These are phyloP conservation scores for Penicillium freii DNA, from an alignment of 2,329 filamentous ascomycete species.

Conservation along the genomic window DNA sequence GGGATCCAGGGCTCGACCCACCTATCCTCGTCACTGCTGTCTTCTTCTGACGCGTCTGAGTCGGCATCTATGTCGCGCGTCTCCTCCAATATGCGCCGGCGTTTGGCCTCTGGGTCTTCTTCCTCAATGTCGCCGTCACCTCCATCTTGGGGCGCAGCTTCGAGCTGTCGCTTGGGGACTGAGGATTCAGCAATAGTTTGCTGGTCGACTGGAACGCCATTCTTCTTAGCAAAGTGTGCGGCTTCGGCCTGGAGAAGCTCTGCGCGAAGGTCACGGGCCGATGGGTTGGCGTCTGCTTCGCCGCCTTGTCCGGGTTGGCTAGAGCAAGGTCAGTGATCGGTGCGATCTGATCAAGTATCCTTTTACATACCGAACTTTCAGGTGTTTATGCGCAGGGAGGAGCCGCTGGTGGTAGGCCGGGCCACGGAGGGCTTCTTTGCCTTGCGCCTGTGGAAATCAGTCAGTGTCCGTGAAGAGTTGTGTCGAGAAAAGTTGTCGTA, in stretches of 20 bases:
- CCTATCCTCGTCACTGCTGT: slow-evolving; percentile 62
- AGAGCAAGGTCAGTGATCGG: slow-evolving; percentile 21
- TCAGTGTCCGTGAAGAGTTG: slow-evolving; percentile 25
- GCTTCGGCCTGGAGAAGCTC: slow-evolving; percentile 88
- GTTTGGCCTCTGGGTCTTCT: slow-evolving; percentile 76
- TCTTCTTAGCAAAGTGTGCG: slow-evolving; percentile 81
- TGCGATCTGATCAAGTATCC: background rate
- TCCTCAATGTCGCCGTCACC: slow-evolving; percentile 42
- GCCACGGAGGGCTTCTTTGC: slow-evolving; percentile 91
- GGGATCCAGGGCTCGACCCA: slow-evolving; percentile 22
- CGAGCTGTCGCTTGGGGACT: slow-evolving; percentile 64
- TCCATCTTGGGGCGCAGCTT: slow-evolving; percentile 45
- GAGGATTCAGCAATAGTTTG: slow-evolving; percentile 36
- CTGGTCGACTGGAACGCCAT: slow-evolving; percentile 58
- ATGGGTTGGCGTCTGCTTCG: slow-evolving; percentile 62
- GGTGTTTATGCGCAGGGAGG: slow-evolving; percentile 85
- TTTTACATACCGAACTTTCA: slow-evolving; percentile 71
- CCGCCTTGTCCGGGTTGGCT: slow-evolving; percentile 87
- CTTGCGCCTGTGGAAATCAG: slow-evolving; percentile 63
- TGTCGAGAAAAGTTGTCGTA: slow-evolving; percentile 43
- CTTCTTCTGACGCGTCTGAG: slow-evolving; percentile 61
- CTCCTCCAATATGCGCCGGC: slow-evolving; percentile 82
- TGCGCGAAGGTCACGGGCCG: slow-evolving; percentile 72
- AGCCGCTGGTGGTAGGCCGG: slow-evolving; percentile 95
- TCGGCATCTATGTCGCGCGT: slow-evolving; percentile 84